These are phyloP conservation scores for Phialophora verrucosa DNA, from an alignment of 2,329 filamentous ascomycete species.

Conservation along the genomic window DNA sequence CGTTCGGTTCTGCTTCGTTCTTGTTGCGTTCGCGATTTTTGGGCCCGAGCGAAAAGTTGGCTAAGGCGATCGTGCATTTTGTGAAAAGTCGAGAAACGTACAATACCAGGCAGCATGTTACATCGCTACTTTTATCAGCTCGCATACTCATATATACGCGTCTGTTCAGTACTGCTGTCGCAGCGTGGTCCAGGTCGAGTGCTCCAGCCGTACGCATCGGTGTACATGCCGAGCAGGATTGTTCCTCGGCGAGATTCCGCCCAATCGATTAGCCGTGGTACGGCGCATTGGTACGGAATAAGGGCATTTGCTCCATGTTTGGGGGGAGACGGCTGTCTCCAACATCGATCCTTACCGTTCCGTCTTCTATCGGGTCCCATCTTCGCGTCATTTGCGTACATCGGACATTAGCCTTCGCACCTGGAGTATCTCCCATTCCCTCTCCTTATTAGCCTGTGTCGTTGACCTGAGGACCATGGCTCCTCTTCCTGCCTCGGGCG, in stretches of 20 bases:
- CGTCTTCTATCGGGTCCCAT: conserved; percentile 9
- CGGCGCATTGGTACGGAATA: neutral
- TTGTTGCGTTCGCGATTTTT: neutral
- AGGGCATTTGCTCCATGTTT: neutral
- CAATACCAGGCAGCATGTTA: neutral
- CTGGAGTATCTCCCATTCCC: conserved; percentile 13
- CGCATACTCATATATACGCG: neutral
- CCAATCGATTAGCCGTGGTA: conserved; percentile 13
- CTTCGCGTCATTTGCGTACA: conserved; percentile 31
- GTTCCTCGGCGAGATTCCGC: conserved; percentile 22
- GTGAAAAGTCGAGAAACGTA: conserved; percentile 5
- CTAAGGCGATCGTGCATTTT: neutral
- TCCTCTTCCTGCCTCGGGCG: conserved; percentile 6
- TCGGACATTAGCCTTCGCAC: conserved; percentile 21
- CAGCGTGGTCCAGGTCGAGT: neutral
- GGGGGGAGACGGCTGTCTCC: neutral
- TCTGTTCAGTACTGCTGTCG: neutral
- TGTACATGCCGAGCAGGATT: conserved; percentile 11
- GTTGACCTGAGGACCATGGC: conserved; percentile 14
- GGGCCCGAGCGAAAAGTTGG: neutral
- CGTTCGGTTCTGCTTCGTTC: neutral
- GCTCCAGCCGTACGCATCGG: conserved; percentile 5
- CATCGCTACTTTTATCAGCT: neutral
- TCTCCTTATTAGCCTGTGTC: conserved; percentile 12
- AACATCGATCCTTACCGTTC: conserved; percentile 9